These are phyloP conservation scores for Coniosporium tulheliwenetii DNA, from an alignment of 2,329 filamentous ascomycete genomes.

Conservation along the genomic window DNA sequence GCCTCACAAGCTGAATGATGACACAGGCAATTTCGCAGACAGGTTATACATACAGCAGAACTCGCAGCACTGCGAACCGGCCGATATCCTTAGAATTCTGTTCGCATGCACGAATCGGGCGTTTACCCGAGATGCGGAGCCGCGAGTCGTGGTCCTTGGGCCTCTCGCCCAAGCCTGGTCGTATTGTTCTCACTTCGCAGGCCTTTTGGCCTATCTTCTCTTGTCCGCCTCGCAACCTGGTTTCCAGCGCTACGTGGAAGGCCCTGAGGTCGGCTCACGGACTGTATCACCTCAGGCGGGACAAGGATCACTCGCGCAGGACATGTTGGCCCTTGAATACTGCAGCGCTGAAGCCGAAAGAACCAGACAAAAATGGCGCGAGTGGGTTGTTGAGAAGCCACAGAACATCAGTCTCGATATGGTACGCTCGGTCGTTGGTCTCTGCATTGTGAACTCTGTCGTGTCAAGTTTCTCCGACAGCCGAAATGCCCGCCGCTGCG, in stretches of 20 bases:
- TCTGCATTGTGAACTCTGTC: constrained; percentile 27
- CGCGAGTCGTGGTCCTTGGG: constrained; percentile 21
- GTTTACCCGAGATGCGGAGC: constrained; percentile 9
- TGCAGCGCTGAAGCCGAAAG: constrained; percentile 28
- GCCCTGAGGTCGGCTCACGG: neutral
- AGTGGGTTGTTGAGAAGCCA: constrained; percentile 23
- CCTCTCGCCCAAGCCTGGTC: constrained; percentile 28
- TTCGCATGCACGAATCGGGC: constrained; percentile 48
- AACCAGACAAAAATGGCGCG: constrained; percentile 27
- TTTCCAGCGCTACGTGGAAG: neutral
- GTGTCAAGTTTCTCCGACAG: constrained; percentile 11
- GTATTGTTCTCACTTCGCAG: constrained; percentile 20
- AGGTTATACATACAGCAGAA: constrained; percentile 33
- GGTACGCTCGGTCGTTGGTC: constrained; percentile 32
- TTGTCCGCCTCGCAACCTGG: constrained; percentile 10
- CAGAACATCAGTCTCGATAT: constrained; percentile 33
- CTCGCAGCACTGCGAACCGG: constrained; percentile 32
- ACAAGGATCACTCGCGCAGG: constrained; percentile 1
- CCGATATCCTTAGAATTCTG: constrained; percentile 55
- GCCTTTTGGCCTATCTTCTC: constrained; percentile 34
- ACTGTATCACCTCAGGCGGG: neutral
- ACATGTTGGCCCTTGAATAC: constrained; percentile 25
- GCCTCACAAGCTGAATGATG: too few species aligned
- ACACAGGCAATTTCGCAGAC: constrained; percentile 34
- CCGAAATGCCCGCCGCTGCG: constrained; percentile 11